Base-by-base conservation (phyloP, 176 grass and related monocot species). In the Eleusine indica region DNA sequence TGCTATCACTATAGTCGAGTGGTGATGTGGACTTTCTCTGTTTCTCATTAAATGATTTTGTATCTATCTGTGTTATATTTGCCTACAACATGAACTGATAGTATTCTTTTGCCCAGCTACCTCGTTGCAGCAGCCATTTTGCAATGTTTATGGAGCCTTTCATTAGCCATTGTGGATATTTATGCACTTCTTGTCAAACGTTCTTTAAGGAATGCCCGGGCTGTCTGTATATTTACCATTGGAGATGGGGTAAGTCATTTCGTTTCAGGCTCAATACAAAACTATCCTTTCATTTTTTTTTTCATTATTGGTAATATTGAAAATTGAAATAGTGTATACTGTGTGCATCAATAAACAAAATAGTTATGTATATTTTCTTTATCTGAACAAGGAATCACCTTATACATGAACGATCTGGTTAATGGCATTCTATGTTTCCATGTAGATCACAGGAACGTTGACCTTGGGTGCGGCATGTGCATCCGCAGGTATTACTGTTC, bases 121-220 rank as follows among this genome's bases (percentile, higher is more conserved):
- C 87, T 98, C 60, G 66, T 98, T 71, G 95, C 92, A 46, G 95
- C 91, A 54, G 82, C 78, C 69, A 93, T 93, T 82, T 83, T 98
- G 84, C 95, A 98, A 89, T 83, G 87, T 44, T 56, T 98, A 47
- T 98, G 95, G 95, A 98, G 95, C 69, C 76, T 98, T 76, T 91
- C 91, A 4, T 57, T 91, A 71, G 95, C 95, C 15, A n/a, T 98
- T 80, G 76, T 98, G 42, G 92, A 98, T 71, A 88, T 95, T 62
- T 95, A 98, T 79, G 92, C 92, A 58, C 82, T 98, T 86, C 92
- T 98, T 68, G 95, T 98, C 72, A 91, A 93, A 79, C 90, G 95
- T 29, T 94, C 86, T 74, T 83, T 98, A 61, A 82, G 79, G 63
- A 94, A 90, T 88, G 12, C 82, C 7, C 82, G 52, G 29, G 74